These are phyloP conservation scores for Auriscalpium microsporum DNA, from an alignment of 768 basidiomycete species.

Conservation along the genomic window DNA sequence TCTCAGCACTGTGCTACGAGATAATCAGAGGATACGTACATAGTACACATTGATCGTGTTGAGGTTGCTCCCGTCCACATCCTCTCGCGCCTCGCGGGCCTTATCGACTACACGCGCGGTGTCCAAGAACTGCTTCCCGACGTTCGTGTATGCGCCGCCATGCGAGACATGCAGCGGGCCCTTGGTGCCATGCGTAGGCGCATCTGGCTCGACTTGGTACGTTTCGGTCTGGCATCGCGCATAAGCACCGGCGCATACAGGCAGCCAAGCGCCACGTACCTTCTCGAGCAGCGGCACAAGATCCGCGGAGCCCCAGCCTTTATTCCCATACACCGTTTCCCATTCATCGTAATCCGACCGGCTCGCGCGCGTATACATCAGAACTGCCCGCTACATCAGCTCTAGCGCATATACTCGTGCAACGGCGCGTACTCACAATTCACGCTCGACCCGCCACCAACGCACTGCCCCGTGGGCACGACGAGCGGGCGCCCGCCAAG, in stretches of 20 bases:
- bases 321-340: conserved; percentile 40
- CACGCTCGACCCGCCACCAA: conserved; percentile 57
- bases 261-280: conserved; percentile 22
- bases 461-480: conserved; percentile 37
- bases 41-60: conserved; percentile 19
- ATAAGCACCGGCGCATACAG: not conserved
- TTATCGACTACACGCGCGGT: conserved; percentile 18
- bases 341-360: conserved; percentile 63
- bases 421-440: conserved; percentile 30
- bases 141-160: conserved; percentile 17
- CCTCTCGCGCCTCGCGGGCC: conserved; percentile 11
- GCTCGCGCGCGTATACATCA: conserved; percentile 47
- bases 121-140: conserved; percentile 20
- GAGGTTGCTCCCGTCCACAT: conserved; percentile 15
- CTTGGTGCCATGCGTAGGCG: conserved; percentile 35
- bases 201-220: conserved; percentile 23
- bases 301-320: conserved; percentile 52
- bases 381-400: not conserved
- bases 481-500: conserved; percentile 37
- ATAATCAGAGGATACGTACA: conserved; percentile 10
- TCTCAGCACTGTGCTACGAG: not conserved
- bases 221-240: conserved; percentile 31
- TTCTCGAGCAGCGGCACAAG: conserved; percentile 52
- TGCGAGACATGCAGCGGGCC: conserved; percentile 35
- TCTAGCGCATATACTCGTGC: not conserved